These are phyloP conservation scores for Fusarium sororula DNA, from an alignment of 2,329 filamentous ascomycete genomes.

Conservation along the genomic window DNA sequence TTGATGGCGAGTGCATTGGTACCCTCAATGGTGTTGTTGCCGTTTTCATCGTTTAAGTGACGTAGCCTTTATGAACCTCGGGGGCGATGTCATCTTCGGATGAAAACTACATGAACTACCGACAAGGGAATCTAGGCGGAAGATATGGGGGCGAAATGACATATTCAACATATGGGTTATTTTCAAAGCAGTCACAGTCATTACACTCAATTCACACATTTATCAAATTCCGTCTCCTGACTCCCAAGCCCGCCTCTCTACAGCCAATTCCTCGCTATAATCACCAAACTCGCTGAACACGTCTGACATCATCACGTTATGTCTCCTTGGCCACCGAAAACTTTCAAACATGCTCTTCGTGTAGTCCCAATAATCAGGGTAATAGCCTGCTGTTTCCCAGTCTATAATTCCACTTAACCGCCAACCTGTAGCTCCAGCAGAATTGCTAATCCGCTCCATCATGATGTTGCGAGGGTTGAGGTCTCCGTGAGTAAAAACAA, in stretches of 20 bases:
- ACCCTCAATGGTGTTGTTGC: background rate
- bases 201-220: background rate
- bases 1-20: background rate
- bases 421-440: background rate
- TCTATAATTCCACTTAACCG: background rate
- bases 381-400: background rate
- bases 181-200: background rate
- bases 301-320: background rate
- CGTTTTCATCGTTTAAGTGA: background rate
- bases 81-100: fast-evolving
- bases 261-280: background rate
- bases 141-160: too few species aligned
- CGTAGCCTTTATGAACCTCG: fast-evolving
- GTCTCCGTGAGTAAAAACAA: background rate
- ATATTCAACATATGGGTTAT: background rate
- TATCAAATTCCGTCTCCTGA: background rate
- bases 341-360: background rate
- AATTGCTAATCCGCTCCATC: background rate
- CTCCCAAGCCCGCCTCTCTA: background rate
- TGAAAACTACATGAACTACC: fast-evolving
- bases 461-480: background rate
- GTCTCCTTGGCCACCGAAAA: background rate
- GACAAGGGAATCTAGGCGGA: fast-evolving
- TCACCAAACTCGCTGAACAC: background rate
- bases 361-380: background rate